Base-by-base conservation (phyloP, 1,284 basidiomycete species). In the Leccinum pachyderme region DNA sequence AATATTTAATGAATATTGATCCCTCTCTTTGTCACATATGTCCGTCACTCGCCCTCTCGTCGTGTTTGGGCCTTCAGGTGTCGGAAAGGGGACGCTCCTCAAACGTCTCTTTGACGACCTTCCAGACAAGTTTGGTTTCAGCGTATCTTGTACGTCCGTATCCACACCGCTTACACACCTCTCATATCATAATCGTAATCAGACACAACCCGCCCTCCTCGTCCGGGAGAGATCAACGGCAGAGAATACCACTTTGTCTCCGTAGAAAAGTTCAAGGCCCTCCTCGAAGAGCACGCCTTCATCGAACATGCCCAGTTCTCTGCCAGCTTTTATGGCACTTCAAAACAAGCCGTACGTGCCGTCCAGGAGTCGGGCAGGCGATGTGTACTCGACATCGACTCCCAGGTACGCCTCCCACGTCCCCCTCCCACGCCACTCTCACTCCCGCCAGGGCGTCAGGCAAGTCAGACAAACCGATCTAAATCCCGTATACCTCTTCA, bases 301-400 rank as follows among this genome's bases (percentile, higher is more conserved):
- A 82, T 95, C 60, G 85, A 93, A 63, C 80, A 87, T 37, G 86
- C 92, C 28, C 78, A 88, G 71, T 99, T 98, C 74, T 95, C 93
- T 3, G 87, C 90, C 27, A 98, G 98, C 71, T 82, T 84, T 69
- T 97, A 99, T 70, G 97, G 96, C 27, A 98, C 96, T 3, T 93
- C 89, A 55, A 87, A 89, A 59, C 81, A 84, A 60, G 88, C 77
- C 55, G 84, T 81, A 48, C 72, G 68, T 56, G 78, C 74, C 66
- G 87, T 89, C 31, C 76, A 81, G 44, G 70, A 77, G 18, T 75
- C 77, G 3, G 89, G 88, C 35, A 79, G 81, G 61, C 77, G 93
- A 13, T 98, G 96, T 70, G 87, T 99, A 53, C 82, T 99, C 45
- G 96, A 99, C 72, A 99, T 99, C 61, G 96, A 99, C 69, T 88